Base-by-base conservation (phyloP, 176 grass and related monocot genomes). In the Oryza officinalis region DNA sequence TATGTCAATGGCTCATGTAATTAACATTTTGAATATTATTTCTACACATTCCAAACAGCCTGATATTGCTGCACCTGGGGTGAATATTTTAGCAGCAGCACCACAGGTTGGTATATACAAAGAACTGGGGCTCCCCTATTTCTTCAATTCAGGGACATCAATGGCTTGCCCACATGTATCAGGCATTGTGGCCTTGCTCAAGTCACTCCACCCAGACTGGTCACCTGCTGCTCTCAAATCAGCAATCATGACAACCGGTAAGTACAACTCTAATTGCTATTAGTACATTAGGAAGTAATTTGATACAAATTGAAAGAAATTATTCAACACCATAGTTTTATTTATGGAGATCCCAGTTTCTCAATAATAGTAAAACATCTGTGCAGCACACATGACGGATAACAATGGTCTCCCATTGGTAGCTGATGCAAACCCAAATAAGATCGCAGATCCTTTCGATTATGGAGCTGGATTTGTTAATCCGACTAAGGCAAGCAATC, bases 151-250 rank as follows among this genome's bases (percentile, higher is more conserved):
- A 2, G 83, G 93, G 26, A 92, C 93, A 15, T 95, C 88, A 3
- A 83, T 86, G 76, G 67, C 93, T 20, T 90, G 85, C 83, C 93
- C 93, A 12, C 93, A 95, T 88, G 85, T 91, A 8, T 83, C 90
- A 0, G 88, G 90, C 67, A 49, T 87, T 10, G 41, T 91, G 10
- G 93, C 88, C 25, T 30, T 92, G 68, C 90, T 95, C 23, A 95
- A 90, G 52, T 88, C 85, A 61, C 5, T 95, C 11, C 93, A 92
- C 88, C 90, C 83, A 30, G 60, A 88, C 20, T 90, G 93, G 93
- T 95, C 44, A 46, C 44, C 44, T 46, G 44, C 44, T 46, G 44
- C 44, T 4, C 13, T 13, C 11, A 13, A 46, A 82, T 92, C 88
- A 8, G 90, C 90, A 69, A 46, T 92, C 28, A 77, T 92, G 52